Evolutionary conservation across 176 grass and related monocot genomes (phyloP).

Genomic region (Luzula sylvatica): DNA sequence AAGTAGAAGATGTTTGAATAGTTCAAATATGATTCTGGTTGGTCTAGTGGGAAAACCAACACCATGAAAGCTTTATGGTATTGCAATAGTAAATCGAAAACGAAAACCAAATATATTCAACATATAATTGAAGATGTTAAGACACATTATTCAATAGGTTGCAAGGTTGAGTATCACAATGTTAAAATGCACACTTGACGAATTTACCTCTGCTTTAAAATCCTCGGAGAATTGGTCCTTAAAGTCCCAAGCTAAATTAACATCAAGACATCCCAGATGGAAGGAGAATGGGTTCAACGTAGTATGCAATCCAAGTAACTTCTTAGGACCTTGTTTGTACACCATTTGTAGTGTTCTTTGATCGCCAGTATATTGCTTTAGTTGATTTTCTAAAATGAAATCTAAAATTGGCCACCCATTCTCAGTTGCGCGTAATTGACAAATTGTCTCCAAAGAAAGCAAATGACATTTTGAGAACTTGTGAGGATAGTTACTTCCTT

Average conservation of each 20-base stretch:
- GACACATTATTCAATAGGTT: too few species aligned
- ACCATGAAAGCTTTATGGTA: too few species aligned
- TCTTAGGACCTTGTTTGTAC: slow-evolving; percentile 85
- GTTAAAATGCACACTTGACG: too few species aligned
- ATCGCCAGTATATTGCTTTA: slow-evolving; percentile 82
- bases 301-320: slow-evolving; percentile 59
- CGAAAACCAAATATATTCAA: too few species aligned
- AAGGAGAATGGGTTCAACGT: slow-evolving; percentile 67
- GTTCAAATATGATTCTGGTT: too few species aligned
- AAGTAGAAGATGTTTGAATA: background rate
- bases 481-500: slow-evolving; percentile 34
- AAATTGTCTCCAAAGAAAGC: slow-evolving; percentile 73
- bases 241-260: slow-evolving; percentile 61
- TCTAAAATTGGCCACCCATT: slow-evolving; percentile 78
- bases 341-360: slow-evolving; percentile 92
- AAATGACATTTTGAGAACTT: slow-evolving; percentile 58
- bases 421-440: slow-evolving; percentile 66
- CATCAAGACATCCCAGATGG: slow-evolving; percentile 80
- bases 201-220: slow-evolving; percentile 98
- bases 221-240: slow-evolving; percentile 64
- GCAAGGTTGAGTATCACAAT: too few species aligned
- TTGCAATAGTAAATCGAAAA: too few species aligned
- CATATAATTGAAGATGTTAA: too few species aligned
- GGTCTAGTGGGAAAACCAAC: too few species aligned
- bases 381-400: slow-evolving; percentile 87